phyloP scores from a whole-genome alignment of 2,329 filamentous ascomycete genomes.

The Corinectria fuckeliana region DNA sequence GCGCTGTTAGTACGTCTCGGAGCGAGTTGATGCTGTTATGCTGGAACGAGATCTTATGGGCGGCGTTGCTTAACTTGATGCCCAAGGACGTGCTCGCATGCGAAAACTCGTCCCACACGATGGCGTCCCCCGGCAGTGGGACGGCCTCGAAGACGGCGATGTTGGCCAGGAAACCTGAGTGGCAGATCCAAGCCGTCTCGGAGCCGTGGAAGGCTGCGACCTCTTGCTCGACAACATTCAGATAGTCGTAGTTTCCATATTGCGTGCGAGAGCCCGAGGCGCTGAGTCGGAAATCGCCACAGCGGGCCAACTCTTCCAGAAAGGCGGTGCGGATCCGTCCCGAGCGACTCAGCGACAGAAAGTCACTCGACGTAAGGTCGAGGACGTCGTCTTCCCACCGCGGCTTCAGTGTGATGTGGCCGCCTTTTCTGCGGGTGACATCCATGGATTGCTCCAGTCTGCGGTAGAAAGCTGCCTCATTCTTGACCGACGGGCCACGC shows the following conservation, averaged over 20 bases:
- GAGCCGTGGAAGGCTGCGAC: constrained; percentile 68
- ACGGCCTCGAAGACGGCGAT: constrained; percentile 56
- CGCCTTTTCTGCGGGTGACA: constrained; percentile 29
- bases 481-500: no score
- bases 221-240: constrained; percentile 60
- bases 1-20: no score
- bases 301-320: constrained; percentile 54
- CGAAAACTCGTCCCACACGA: constrained; percentile 70
- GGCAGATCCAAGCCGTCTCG: constrained; percentile 63
- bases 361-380: constrained; percentile 73
- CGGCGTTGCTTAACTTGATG: constrained; percentile 63
- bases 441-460: constrained; percentile 45
- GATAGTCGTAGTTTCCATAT: constrained; percentile 68
- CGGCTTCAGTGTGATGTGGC: constrained; percentile 38
- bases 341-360: constrained; percentile 63
- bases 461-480: constrained; percentile 21
- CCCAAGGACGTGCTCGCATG: constrained; percentile 73
- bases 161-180: constrained; percentile 64
- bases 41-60: constrained; percentile 49
- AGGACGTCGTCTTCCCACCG: no score
- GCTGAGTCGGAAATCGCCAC: constrained; percentile 48
- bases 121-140: constrained; percentile 58
- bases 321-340: constrained; percentile 54
- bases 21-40: constrained; percentile 53
- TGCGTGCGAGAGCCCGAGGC: constrained; percentile 67